Evolutionary conservation across 495 filamentous ascomycete genomes (phyloP), one percentile per base, ranked within the genome.

Genomic region (Penicillium manginii): DNA sequence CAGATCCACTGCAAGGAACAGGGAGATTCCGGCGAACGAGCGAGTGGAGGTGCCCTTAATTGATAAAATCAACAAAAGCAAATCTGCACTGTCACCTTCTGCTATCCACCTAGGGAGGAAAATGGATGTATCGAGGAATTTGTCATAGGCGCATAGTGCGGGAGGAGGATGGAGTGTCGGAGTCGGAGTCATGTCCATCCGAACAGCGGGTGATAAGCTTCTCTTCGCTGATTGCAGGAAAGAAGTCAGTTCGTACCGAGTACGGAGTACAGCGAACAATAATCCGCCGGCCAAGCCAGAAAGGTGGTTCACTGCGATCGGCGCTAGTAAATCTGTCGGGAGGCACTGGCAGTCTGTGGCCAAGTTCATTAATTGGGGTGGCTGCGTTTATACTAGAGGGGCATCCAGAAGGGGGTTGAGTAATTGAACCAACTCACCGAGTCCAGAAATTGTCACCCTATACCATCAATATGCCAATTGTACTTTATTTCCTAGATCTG

Each of bases 1-100:
- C 18, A 29, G 59, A 62, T 58, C 62, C 46, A 45, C 51, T 12
- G 57, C 17, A 50, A 62, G 52, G 59, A 56, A 59, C 55, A 33
- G 23, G 50, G 54, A 40, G 37, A 50, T 33, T 23, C 17, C 49
- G 26, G 17, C n/a, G 48, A 31, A 54, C 21, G 51, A 18, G 51
- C 51, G 9, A 26, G 22, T 47, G 2, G 21, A 43, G 17, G 45
- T 5, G n/a, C 19, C 18, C 10, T 26, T 9, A 55, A 21, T 56
- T 60, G 53, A 57, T 42, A 19, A 55, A 43, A 33, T 14, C 3
- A n/a, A 8, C 46, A 42, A 54, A 53, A 43, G 35, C 53, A 60
- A 57, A 50, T 53, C 11, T 50, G 26, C 17, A 32, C 29, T 47
- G 43, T 46, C 15, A 26, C 32, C 29, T 29, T 11, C 17, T 17